A percentile compares a stretch with the other conserved stretches of the same genome.
These are phyloP conservation scores for Boletus hoseneyae DNA, from an alignment of 1,284 basidiomycete genomes.

Conservation along the genomic window DNA sequence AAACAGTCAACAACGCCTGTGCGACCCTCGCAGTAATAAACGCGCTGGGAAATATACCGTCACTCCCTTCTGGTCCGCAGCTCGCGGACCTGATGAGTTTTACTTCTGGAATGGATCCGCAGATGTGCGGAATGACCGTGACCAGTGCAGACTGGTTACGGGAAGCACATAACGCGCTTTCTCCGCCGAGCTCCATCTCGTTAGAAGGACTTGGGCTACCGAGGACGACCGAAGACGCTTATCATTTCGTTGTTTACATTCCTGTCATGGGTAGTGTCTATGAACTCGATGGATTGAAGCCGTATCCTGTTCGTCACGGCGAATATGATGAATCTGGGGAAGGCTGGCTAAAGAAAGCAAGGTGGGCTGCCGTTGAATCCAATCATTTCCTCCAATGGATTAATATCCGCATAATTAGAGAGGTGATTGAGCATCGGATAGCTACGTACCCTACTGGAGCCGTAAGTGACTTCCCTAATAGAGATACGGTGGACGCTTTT, in stretches of 20 bases:
- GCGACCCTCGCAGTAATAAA: constrained; percentile 92
- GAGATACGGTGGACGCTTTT: not conserved
- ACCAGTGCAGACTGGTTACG: constrained; percentile 84
- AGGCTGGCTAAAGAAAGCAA: constrained; percentile 79
- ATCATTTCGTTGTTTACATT: constrained; percentile 90
- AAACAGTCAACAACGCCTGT: constrained; percentile 93
- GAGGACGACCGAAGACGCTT: constrained; percentile 81
- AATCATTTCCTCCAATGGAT: not conserved
- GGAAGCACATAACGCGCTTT: constrained; percentile 86
- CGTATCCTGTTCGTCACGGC: constrained; percentile 77
- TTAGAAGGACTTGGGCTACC: constrained; percentile 71
- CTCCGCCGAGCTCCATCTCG: constrained; percentile 81
- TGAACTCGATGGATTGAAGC: constrained; percentile 87
- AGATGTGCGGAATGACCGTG: constrained; percentile 81
- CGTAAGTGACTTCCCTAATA: constrained; percentile 46
- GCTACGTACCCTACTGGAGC: constrained; percentile 81
- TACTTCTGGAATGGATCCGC: constrained; percentile 79
- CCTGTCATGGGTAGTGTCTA: constrained; percentile 81
- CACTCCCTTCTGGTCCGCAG: constrained; percentile 64
- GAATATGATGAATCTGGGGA: constrained; percentile 60
- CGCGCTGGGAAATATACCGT: constrained; percentile 85
- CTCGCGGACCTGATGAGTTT: constrained; percentile 76
- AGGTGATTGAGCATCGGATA: constrained; percentile 83
- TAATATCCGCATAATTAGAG: constrained; percentile 41
- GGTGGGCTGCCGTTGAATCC: constrained; percentile 38